A percentile compares a stretch with the other conserved stretches of the same genome.
phyloP scores from a whole-genome alignment of 2,329 filamentous ascomycete species.

The Camillea tinctor region DNA sequence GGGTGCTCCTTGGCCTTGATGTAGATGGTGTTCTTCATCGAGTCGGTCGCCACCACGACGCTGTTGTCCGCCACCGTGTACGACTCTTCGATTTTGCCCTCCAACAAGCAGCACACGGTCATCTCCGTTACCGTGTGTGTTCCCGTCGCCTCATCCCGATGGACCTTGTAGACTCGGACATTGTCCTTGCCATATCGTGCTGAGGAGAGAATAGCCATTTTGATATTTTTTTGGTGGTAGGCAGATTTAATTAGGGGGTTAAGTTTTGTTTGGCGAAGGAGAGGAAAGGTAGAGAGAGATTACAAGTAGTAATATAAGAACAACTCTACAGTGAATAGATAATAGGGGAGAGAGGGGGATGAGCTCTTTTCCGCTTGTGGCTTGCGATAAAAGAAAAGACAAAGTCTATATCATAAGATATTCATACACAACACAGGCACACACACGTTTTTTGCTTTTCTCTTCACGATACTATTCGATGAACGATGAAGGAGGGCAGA shows the following conservation, averaged over 20 bases:
- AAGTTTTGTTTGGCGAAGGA: too few relatives aligned
- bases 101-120: conserved; percentile 88
- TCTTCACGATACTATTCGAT: neutral
- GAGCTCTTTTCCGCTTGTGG: neutral
- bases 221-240: conserved; percentile 16
- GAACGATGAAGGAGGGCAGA: neutral
- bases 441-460: neutral
- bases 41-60: conserved; percentile 93
- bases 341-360: neutral
- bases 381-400: neutral
- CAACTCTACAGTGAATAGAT: neutral
- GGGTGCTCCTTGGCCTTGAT: conserved; percentile 93
- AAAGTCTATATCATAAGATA: neutral
- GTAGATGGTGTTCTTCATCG: conserved; percentile 96
- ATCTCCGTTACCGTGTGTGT: conserved; percentile 88
- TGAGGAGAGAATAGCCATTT: conserved; percentile 57
- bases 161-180: conserved; percentile 94
- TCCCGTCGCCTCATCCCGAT: conserved; percentile 72
- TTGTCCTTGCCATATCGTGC: conserved; percentile 95
- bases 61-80: conserved; percentile 95
- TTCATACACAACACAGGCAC: neutral
- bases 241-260: neutral
- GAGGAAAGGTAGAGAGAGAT: neutral
- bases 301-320: neutral
- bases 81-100: conserved; percentile 86